Conservation (phyloP, 306 rosid species). For the Cucumis melo region DNA sequence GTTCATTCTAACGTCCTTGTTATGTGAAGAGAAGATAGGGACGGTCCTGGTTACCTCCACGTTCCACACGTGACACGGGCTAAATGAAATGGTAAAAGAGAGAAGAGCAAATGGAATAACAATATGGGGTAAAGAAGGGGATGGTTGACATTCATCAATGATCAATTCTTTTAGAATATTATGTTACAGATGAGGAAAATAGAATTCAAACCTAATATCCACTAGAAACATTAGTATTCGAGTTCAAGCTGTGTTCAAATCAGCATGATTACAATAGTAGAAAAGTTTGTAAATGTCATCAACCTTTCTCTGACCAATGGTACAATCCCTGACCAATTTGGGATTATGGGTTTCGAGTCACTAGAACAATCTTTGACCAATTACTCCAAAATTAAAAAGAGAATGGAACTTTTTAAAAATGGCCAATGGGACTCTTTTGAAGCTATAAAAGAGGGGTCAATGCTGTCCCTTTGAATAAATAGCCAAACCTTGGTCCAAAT, state of each 20-base stretch:
- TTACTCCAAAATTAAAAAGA: no score
- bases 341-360: no score
- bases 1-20: not conserved
- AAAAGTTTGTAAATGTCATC: not conserved
- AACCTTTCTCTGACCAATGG: no score
- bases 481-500: no score
- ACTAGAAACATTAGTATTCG: not conserved
- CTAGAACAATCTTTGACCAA: no score
- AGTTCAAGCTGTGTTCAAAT: not conserved
- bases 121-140: not conserved
- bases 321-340: no score
- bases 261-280: not conserved
- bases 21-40: not conserved
- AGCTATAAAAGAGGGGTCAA: no score
- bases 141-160: not conserved
- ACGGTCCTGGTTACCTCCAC: not conserved
- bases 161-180: not conserved
- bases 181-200: not conserved
- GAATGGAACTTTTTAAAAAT: no score
- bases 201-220: not conserved
- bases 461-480: no score
- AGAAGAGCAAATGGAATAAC: not conserved
- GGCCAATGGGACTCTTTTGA: no score
- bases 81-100: not conserved
- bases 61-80: not conserved